A percentile compares a stretch with the other conserved stretches of the same genome.
Evolutionary conservation across 352 stramenopile genomes (phyloP).

Genomic region (Globisporangium cylindrosporum): DNA sequence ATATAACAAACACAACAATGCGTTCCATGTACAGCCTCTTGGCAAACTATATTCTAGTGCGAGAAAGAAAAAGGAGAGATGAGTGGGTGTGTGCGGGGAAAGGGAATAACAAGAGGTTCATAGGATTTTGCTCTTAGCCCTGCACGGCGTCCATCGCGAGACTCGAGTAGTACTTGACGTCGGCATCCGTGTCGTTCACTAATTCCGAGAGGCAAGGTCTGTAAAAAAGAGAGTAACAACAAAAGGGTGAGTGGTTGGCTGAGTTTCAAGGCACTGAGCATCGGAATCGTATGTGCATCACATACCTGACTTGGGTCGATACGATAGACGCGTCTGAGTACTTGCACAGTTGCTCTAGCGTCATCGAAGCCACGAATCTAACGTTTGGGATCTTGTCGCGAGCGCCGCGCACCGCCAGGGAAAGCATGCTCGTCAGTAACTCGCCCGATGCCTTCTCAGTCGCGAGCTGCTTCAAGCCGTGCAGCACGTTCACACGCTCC

Average conservation of each 20-base stretch:
- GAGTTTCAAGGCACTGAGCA: not conserved
- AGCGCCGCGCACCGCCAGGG: conserved; percentile 65
- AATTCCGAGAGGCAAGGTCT: conserved; percentile 77
- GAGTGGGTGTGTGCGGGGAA: not conserved
- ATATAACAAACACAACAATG: not conserved
- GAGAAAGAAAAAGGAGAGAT: conserved; percentile 14
- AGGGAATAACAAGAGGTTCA: conserved; percentile 20
- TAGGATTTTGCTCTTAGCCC: conserved; percentile 31
- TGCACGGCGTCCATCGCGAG: conserved; percentile 74
- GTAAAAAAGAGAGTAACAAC: not conserved
- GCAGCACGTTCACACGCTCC: conserved; percentile 83
- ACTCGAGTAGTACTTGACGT: conserved; percentile 88
- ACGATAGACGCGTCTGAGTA: conserved; percentile 65
- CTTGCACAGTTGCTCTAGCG: conserved; percentile 83
- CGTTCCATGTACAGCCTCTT: conserved; percentile 13
- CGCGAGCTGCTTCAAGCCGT: conserved; percentile 70
- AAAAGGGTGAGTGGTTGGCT: not conserved
- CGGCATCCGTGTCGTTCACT: conserved; percentile 73
- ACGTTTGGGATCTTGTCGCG: conserved; percentile 88
- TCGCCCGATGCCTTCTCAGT: conserved; percentile 72
- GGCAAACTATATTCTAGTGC: conserved; percentile 25
- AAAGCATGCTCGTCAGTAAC: conserved; percentile 58
- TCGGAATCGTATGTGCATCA: conserved; percentile 3
- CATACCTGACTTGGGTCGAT: conserved; percentile 69
- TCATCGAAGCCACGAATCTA: conserved; percentile 86